These are phyloP conservation scores for Entomortierella lignicola DNA, from an alignment of 192 early-diverging fungal species.

Conservation along the genomic window DNA sequence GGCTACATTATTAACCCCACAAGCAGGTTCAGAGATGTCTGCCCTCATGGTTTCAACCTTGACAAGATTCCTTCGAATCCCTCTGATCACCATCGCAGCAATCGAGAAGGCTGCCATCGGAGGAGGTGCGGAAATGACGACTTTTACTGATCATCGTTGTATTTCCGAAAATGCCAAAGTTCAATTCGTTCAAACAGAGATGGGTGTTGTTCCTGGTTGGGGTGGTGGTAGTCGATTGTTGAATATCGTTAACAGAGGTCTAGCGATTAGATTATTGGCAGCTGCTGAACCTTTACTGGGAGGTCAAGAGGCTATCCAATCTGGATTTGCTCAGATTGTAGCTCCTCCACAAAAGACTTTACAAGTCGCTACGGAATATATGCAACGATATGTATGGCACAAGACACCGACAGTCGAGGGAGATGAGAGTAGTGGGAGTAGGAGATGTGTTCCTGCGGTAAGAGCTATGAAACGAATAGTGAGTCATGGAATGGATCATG, in stretches of 20 bases:
- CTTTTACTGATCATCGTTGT: conserved; percentile 70
- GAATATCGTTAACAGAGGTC: conserved; percentile 55
- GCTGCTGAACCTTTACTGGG: conserved; percentile 52
- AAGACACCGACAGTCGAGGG: conserved; percentile 1
- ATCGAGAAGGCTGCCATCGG: conserved; percentile 73
- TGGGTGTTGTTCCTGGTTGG: conserved; percentile 75
- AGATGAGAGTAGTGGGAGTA: background rate
- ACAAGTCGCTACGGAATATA: conserved; percentile 45
- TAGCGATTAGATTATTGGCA: conserved; percentile 62
- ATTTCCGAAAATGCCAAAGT: conserved; percentile 51
- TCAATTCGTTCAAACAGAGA: conserved; percentile 70
- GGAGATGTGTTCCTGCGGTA: conserved; percentile 59
- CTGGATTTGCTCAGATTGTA: conserved; percentile 57
- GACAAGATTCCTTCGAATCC: conserved; percentile 61
- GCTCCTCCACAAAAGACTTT: conserved; percentile 26
- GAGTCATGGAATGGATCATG: conserved; percentile 32
- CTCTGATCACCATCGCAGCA: conserved; percentile 69
- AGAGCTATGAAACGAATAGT: conserved; percentile 64
- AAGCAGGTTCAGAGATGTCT: conserved; percentile 58
- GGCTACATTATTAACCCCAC: conserved; percentile 54
- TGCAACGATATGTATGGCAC: conserved; percentile 57
- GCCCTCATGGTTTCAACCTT: conserved; percentile 73
- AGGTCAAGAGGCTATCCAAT: conserved; percentile 42
- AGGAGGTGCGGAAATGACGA: conserved; percentile 73
- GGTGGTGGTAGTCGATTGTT: conserved; percentile 64